These are phyloP conservation scores for Fusarium sp. DNA, from an alignment of 2,329 filamentous ascomycete species.

Conservation along the genomic window DNA sequence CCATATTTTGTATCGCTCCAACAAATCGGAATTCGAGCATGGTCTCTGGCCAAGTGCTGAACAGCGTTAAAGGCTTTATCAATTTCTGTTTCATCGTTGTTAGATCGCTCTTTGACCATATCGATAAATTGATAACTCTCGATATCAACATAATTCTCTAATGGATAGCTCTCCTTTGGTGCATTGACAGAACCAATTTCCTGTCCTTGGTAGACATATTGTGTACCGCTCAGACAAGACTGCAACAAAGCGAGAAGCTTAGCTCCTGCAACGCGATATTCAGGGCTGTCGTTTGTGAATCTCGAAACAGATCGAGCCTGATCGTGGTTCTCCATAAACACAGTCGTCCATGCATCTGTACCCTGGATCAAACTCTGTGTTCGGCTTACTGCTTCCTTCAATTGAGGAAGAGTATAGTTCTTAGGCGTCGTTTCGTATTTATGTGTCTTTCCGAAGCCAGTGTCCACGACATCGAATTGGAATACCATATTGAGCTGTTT, in stretches of 20 bases:
- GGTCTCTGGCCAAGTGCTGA: constrained; percentile 64
- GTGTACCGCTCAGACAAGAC: constrained; percentile 66
- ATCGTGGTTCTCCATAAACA: constrained; percentile 76
- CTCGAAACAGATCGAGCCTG: constrained; percentile 70
- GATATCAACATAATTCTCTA: constrained; percentile 65
- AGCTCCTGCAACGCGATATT: constrained; percentile 62
- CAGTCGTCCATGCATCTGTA: constrained; percentile 72
- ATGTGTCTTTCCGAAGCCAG: constrained; percentile 65
- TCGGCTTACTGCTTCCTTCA: constrained; percentile 62
- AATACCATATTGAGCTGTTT: constrained; percentile 78
- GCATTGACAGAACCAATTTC: constrained; percentile 75
- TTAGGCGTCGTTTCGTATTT: constrained; percentile 64
- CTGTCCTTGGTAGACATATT: constrained; percentile 76
- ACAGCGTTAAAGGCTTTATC: constrained; percentile 53
- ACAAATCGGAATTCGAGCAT: constrained; percentile 75
- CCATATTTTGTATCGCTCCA: constrained; percentile 61
- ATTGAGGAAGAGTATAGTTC: constrained; percentile 60
- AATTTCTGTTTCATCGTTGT: constrained; percentile 50
- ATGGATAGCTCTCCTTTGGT: constrained; percentile 68
- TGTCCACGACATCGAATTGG: constrained; percentile 73
- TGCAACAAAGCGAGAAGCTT: constrained; percentile 71
- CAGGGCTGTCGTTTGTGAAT: constrained; percentile 63
- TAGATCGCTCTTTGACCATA: constrained; percentile 49
- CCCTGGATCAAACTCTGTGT: constrained; percentile 66
- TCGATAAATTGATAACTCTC: constrained; percentile 60